Percentiles rank a stretch among this genome's conserved stretches.
phyloP scores from a whole-genome alignment of 169 alveolate genomes.

The Babesia divergens region DNA sequence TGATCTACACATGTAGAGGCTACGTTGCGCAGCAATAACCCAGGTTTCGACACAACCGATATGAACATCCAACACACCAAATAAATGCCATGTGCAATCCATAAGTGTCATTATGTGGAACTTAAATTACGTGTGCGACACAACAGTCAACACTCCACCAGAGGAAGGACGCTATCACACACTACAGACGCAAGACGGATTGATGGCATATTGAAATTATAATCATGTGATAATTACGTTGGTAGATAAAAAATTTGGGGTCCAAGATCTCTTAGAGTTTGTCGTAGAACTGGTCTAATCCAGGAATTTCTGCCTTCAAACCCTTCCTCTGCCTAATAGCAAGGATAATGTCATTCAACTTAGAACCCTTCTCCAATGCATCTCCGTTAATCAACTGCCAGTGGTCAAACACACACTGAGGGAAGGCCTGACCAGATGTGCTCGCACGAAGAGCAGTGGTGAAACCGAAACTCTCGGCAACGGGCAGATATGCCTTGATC shows the following conservation, averaged over 20 bases:
- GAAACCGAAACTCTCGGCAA: slow-evolving; percentile 99
- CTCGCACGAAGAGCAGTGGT: slow-evolving; percentile 97
- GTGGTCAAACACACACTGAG: slow-evolving; percentile 99
- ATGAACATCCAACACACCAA: too few species aligned
- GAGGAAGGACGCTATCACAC: too few species aligned
- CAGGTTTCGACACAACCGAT: neutral
- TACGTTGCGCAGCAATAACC: neutral
- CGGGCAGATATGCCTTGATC: slow-evolving; percentile 98
- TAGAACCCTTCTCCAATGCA: slow-evolving; percentile 96
- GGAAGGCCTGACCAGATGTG: slow-evolving; percentile 99
- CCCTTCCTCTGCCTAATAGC: slow-evolving; percentile 97
- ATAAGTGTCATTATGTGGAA: too few species aligned
- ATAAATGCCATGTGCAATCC: too few species aligned
- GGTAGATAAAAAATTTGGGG: too few species aligned
- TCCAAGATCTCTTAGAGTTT: slow-evolving; percentile 84
- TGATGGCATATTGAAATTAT: too few species aligned
- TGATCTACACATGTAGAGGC: neutral
- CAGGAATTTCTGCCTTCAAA: slow-evolving; percentile 94
- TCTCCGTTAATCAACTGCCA: slow-evolving; percentile 96
- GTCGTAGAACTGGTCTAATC: slow-evolving; percentile 93
- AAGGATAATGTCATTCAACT: slow-evolving; percentile 89
- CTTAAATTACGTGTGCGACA: too few species aligned
- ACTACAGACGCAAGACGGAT: too few species aligned
- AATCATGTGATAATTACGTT: too few species aligned
- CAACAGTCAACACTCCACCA: too few species aligned